Evolutionary conservation across 2,329 filamentous ascomycete genomes (phyloP).

Genomic region (Venturia oleaginea): DNA sequence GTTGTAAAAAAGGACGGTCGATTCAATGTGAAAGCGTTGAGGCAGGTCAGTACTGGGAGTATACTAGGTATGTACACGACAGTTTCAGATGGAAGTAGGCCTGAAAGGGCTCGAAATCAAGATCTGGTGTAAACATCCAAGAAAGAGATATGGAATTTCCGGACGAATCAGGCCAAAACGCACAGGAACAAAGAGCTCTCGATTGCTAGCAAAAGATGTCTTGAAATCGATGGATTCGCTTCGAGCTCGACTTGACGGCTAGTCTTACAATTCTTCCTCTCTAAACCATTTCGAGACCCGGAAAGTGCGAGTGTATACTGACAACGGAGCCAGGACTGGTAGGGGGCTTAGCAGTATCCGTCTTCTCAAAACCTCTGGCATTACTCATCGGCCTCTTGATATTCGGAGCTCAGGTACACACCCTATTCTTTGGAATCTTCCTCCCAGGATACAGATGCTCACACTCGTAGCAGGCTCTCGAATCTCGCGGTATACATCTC

Average conservation of each 20-base stretch:
- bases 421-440: neutral
- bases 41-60: conserved; percentile 39
- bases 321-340: conserved; percentile 43
- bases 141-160: neutral
- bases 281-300: neutral
- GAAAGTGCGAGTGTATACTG: neutral
- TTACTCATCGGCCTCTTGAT: conserved; percentile 57
- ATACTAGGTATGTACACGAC: conserved; percentile 33
- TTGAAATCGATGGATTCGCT: neutral
- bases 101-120: neutral
- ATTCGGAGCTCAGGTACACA: conserved; percentile 50
- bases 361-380: conserved; percentile 63
- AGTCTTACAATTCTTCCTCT: neutral
- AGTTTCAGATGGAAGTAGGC: neutral
- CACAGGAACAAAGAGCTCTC: too few relatives aligned
- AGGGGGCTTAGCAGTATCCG: conserved; percentile 55
- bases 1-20: conserved; percentile 28
- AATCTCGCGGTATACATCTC: conserved; percentile 43
- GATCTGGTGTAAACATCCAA: neutral
- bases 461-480: conserved; percentile 33
- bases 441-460: neutral
- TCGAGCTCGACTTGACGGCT: neutral
- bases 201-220: too few relatives aligned
- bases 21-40: conserved; percentile 32
- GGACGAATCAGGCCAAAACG: neutral